Evolutionary conservation across 768 basidiomycete genomes (phyloP).

Genomic region (Coprinopsis strossmayeri): DNA sequence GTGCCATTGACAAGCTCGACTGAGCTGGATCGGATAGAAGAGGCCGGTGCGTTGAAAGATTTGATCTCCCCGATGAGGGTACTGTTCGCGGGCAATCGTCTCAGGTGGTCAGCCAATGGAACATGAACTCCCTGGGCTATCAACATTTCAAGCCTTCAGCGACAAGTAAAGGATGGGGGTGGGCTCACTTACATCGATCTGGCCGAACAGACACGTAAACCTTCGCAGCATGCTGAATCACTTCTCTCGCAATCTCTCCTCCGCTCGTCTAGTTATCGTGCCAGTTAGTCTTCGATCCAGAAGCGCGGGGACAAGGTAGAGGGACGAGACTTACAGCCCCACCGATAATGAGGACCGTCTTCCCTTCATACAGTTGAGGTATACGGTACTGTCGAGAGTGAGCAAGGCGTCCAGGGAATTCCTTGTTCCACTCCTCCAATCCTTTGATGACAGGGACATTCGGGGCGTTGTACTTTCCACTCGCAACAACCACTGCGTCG

Average conservation of each 20-base stretch:
- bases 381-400: constrained; percentile 38
- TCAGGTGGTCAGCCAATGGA: constrained; percentile 15
- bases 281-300: background rate
- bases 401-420: constrained; percentile 26
- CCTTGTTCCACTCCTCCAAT: constrained; percentile 24
- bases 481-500: constrained; percentile 28
- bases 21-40: constrained; percentile 17
- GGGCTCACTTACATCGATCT: constrained; percentile 5
- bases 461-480: constrained; percentile 29
- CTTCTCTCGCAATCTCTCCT: constrained; percentile 28
- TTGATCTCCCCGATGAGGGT: constrained; percentile 34
- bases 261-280: constrained; percentile 33
- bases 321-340: constrained; percentile 24
- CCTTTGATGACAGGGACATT: constrained; percentile 28
- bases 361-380: constrained; percentile 27
- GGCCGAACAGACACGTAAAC: constrained; percentile 25
- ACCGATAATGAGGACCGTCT: constrained; percentile 39
- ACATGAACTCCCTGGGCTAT: constrained; percentile 3
- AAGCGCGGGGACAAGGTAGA: background rate
- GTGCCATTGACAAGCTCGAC: constrained; percentile 34
- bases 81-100: constrained; percentile 23
- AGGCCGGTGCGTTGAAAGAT: constrained; percentile 22
- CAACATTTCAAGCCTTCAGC: background rate
- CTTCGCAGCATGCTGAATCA: constrained; percentile 24
- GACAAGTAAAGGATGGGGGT: background rate